Evolutionary conservation across 768 basidiomycete species (phyloP), one percentile per base, ranked within the genome.

Genomic region (Psilocybe sp.): DNA sequence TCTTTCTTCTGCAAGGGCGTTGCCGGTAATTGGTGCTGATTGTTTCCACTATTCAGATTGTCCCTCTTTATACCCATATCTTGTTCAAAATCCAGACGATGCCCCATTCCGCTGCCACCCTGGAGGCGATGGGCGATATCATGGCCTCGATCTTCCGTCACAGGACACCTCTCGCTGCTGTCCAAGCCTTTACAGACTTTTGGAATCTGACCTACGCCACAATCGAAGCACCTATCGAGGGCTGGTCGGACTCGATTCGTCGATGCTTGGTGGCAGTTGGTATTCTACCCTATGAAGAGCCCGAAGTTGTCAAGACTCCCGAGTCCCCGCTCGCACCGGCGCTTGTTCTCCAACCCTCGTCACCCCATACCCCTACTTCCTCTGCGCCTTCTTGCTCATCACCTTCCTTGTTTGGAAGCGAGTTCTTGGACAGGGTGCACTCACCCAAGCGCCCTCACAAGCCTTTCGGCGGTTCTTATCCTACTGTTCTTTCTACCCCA

Each of bases 1-100:
- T 70, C 35, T 12, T 13, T 42, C 19, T 42, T 41, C 56, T 36
- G 12, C 15, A 7, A 28, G 23, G 7, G 28, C 18, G 37, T 47
- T 19, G 34, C 12, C 19, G 6, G n/a, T 33, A 19, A 11, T n/a
- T 44, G 18, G 28, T 47, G 31, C 42, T 20, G 14, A 14, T 34
- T 13, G 7, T 47, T 43, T 5, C 39, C 23, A 4, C 35, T 44
- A n/a, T 52, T 1, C 54, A 87, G 84, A 74, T 87, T 49, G 60
- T 86, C 12, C 76, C 81, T 0, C 60, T 89, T 44, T 92, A 89
- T 56, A 75, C 87, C 60, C 80, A 76, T 11, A 65, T 77, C 33
- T 60, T 88, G 37, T 56, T 84, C 46, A 68, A 72, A 46, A 69
- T 87, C 31, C 78, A 76, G 51, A 67, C 68, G 3, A 66, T 85